phyloP scores from a whole-genome alignment of 129 eudicot genomes.

The Oenanthe sinensis region DNA sequence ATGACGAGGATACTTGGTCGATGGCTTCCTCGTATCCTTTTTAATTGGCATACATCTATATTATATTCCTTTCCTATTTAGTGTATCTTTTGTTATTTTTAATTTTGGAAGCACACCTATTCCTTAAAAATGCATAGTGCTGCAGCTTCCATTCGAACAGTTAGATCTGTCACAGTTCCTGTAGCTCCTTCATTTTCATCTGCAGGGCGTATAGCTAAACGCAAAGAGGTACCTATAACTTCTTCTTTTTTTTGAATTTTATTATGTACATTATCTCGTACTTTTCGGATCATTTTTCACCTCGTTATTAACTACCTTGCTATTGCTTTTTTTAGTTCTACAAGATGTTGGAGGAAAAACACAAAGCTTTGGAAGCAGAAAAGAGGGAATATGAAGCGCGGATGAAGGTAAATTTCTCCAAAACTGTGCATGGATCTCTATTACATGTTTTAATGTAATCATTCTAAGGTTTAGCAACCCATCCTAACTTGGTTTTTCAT shows the following conservation, averaged over 20 bases:
- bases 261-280: not conserved
- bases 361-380: conserved; percentile 80
- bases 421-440: not conserved
- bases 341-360: conserved; percentile 79
- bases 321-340: conserved; percentile 42
- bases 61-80: not conserved
- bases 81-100: not conserved
- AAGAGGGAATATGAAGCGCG: conserved; percentile 80
- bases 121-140: conserved; percentile 60
- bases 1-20: conserved; percentile 89
- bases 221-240: conserved; percentile 55
- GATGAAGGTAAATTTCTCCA: conserved; percentile 52
- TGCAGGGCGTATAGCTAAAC: conserved; percentile 57
- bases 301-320: not conserved
- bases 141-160: conserved; percentile 61
- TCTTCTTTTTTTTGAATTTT: not conserved
- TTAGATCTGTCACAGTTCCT: conserved; percentile 64
- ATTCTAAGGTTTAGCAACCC: conserved; percentile 2
- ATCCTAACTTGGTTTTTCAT: not conserved
- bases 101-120: conserved; percentile 14
- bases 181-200: conserved; percentile 72
- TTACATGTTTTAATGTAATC: not conserved
- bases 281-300: not conserved
- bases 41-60: not conserved
- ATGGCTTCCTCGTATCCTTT: conserved; percentile 97